Percentiles rank a stretch among this genome's conserved stretches.
Conservation (phyloP, 2,329 filamentous ascomycete genomes). For the Alternaria consortialis region DNA sequence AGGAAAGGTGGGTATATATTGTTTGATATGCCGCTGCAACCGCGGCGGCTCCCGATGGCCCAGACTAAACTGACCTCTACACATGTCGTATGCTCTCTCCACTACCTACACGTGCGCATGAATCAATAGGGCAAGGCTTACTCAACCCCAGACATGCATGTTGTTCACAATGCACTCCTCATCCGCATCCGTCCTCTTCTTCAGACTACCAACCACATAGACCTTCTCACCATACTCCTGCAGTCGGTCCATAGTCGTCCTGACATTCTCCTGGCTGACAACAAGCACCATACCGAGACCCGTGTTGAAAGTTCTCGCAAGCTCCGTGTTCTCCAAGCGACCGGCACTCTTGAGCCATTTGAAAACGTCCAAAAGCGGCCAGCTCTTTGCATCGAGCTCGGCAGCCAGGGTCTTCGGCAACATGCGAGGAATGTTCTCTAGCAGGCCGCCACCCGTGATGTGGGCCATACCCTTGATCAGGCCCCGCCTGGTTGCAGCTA, state of each 20-base stretch:
- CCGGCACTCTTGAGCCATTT: constrained; percentile 80
- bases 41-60: constrained; percentile 9
- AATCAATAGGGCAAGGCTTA: not conserved
- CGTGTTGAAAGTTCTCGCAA: constrained; percentile 93
- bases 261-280: constrained; percentile 71
- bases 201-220: constrained; percentile 76
- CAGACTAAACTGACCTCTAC: constrained; percentile 5
- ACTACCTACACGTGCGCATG: not conserved
- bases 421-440: constrained; percentile 95
- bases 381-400: constrained; percentile 78
- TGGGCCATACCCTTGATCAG: constrained; percentile 93
- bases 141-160: constrained; percentile 60
- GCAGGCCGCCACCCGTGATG: constrained; percentile 92
- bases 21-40: constrained; percentile 16
- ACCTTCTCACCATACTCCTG: constrained; percentile 78
- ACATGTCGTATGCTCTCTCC: constrained; percentile 2
- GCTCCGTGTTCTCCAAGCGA: constrained; percentile 79
- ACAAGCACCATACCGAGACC: constrained; percentile 94
- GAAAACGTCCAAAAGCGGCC: constrained; percentile 82
- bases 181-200: constrained; percentile 60
- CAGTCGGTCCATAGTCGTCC: constrained; percentile 68
- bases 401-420: constrained; percentile 80
- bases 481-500: constrained; percentile 68
- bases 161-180: constrained; percentile 69
- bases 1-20: constrained; percentile 21